phyloP scores from a whole-genome alignment of 1,284 basidiomycete genomes.

The Melampsora americana region DNA sequence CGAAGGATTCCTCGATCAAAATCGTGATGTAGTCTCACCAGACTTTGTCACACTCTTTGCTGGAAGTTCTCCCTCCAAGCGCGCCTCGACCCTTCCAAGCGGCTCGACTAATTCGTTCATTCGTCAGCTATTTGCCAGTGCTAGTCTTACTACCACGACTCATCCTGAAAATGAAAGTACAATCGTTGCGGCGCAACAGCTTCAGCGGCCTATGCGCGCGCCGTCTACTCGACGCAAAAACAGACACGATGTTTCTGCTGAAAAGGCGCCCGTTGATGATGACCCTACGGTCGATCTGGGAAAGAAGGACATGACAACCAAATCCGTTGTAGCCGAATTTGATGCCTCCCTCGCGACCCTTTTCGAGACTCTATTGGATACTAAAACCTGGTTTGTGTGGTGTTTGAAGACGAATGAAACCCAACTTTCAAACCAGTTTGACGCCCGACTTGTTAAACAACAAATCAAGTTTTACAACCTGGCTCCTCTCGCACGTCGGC shows the following conservation, averaged over 20 bases:
- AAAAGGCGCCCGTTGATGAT: slow-evolving; percentile 51
- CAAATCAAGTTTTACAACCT: slow-evolving; percentile 81
- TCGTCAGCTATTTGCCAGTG: slow-evolving; percentile 78
- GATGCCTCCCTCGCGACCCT: slow-evolving; percentile 75
- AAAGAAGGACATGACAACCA: slow-evolving; percentile 46
- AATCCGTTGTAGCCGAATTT: slow-evolving; percentile 82
- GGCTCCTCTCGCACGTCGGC: slow-evolving; percentile 70
- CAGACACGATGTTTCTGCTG: slow-evolving; percentile 58
- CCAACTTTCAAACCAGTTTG: slow-evolving; percentile 86
- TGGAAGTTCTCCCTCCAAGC: slow-evolving; percentile 52
- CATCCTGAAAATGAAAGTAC: slow-evolving; percentile 90
- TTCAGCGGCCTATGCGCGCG: slow-evolving; percentile 84
- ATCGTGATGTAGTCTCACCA: slow-evolving; percentile 82
- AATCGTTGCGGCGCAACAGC: slow-evolving; percentile 87
- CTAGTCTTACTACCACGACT: slow-evolving; percentile 80
- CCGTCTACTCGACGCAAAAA: slow-evolving; percentile 77
- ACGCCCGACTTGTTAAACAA: slow-evolving; percentile 83
- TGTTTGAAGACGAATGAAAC: slow-evolving; percentile 93
- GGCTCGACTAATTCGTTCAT: slow-evolving; percentile 88
- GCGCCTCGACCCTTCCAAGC: slow-evolving; percentile 56
- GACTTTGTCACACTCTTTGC: slow-evolving; percentile 90
- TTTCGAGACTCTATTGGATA: slow-evolving; percentile 82
- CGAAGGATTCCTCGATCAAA: slow-evolving; percentile 82
- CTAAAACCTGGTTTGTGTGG: slow-evolving; percentile 87
- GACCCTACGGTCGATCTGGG: slow-evolving; percentile 51